Evolutionary conservation across 352 stramenopile species (phyloP), one percentile per base, ranked within the genome.

Genomic region (Blastocystis hominis): DNA sequence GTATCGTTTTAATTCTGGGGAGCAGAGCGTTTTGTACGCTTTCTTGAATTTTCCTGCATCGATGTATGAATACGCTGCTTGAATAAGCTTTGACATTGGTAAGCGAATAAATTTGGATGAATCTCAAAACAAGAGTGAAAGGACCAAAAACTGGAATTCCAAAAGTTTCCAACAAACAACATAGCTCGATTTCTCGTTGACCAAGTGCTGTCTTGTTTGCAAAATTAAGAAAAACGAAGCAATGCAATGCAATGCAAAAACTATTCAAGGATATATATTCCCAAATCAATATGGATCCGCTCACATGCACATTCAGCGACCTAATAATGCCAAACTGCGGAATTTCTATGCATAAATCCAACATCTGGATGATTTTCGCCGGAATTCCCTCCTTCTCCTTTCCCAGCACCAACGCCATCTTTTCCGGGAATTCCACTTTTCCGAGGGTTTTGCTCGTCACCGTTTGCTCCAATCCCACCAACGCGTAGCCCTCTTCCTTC

Each of bases 221-320:
- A 36, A 1, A 17, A 30, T 53, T 40, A 55, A 76, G 64, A 42
- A 50, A 7, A 54, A 30, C 24, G 3, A 20, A 1, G 10, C 56
- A 20, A 30, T 30, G 24, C 24, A 30, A 30, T 30, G 24, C 24
- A 30, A 30, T 30, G 24, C 24, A 30, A n/a, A 1, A 54, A 10
- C 5, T n/a, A 44, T 0, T 5, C 68, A 68, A 81, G 72, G 72
- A 81, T 81, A 81, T 95, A 90, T 95, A 95, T 84, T 93, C 92
- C 93, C 93, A 95, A 15, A 95, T 78, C 89, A 95, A 78, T 38
- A 95, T 91, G 17, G 93, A 92, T 64, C 92, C 93, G 76, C 92
- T 95, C 53, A 95, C 93, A 75, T 95, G 93, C 54, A 95, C 93
- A 70, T 95, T 95, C 34, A 95, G 91, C 69, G 93, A 95, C 15